Base-by-base conservation (phyloP, 2,329 filamentous ascomycete genomes). In the Lasiodiplodia gonubiensis region DNA sequence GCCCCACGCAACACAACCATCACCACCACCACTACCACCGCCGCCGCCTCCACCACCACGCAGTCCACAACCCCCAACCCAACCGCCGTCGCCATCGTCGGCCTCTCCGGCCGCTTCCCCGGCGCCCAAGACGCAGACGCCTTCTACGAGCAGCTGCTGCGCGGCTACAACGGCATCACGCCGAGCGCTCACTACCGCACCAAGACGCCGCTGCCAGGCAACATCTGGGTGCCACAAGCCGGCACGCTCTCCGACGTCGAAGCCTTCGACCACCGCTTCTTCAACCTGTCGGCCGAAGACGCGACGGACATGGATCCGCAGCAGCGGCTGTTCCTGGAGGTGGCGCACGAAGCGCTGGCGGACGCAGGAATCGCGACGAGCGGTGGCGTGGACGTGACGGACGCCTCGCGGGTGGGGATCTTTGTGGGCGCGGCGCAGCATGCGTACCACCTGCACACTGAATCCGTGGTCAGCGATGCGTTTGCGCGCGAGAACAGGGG, bases 91-190 rank as follows among this genome's bases (percentile, higher is more conserved):
- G 70, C 70, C 18, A 71, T 71, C 27, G 46, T 72, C 37, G 68
- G 68, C 30, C 67, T 70, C 39, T 68, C 70, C 35, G 69, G 70
- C n/a, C 64, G 70, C 16, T 70, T 69, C 39, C 70, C 70, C 23
- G 65, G 46, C 21, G 70, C 70, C 0, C 21, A 64, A 16, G 46
- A 66, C 48, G 53, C 27, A n/a, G 42, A 67, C 12, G 68, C 54
- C 46, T 70, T 72, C 65, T 72, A 70, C 70, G 53, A 68, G 5
- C 25, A 72, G 11, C 66, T 72, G 1, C 46, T 49, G 0, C 14
- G n/a, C n/a, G 21, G 46, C 18, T 23, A 23, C 21, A 23, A 23
- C 16, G n/a, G 18, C 46, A 49, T 49, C 46, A 49, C 46, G 21
- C 46, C 46, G 14, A 21, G 18, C 18, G 6, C 46, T 0, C 18